A percentile compares a stretch with the other conserved stretches of the same genome.
phyloP scores from a whole-genome alignment of 2,329 filamentous ascomycete species.

The Xylariaceae sp. region DNA sequence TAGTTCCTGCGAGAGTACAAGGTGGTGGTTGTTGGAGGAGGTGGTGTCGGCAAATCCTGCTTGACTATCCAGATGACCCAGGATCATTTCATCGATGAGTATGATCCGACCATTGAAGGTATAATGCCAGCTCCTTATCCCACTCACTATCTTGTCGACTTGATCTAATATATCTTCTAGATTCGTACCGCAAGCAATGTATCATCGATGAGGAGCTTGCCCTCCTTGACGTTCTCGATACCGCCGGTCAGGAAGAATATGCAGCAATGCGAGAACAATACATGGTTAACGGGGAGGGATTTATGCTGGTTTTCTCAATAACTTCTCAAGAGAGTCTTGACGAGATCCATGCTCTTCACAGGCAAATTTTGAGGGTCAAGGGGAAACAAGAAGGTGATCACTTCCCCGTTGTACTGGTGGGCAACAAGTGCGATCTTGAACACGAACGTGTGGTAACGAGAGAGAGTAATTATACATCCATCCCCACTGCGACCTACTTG shows the following conservation, averaged over 20 bases:
- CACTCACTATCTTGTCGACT: neutral
- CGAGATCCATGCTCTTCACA: conserved; percentile 97
- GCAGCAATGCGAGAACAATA: conserved; percentile 99
- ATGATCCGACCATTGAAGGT: conserved; percentile 99
- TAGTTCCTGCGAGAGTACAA: conserved; percentile 93
- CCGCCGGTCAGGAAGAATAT: conserved; percentile 98
- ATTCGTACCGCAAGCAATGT: conserved; percentile 99
- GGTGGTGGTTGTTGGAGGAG: conserved; percentile 94
- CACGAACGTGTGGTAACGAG: conserved; percentile 87
- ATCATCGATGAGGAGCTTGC: conserved; percentile 98
- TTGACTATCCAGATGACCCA: conserved; percentile 96
- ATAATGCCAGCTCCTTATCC: conserved; percentile 40
- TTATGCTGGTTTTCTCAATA: conserved; percentile 97
- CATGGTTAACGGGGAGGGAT: conserved; percentile 98
- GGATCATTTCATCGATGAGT: conserved; percentile 98
- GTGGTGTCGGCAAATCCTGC: conserved; percentile 98
- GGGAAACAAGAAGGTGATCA: conserved; percentile 83
- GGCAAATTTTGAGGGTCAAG: conserved; percentile 98
- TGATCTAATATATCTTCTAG: conserved; percentile 54
- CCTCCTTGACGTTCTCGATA: conserved; percentile 96
- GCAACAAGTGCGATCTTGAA: conserved; percentile 99
- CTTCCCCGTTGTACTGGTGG: conserved; percentile 98
- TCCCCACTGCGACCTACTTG: conserved; percentile 16
- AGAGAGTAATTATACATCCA: conserved; percentile 68
- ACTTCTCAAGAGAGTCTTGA: conserved; percentile 97